phyloP scores from a whole-genome alignment of 2,329 filamentous ascomycete genomes.

The Sarocladium kiliense region DNA sequence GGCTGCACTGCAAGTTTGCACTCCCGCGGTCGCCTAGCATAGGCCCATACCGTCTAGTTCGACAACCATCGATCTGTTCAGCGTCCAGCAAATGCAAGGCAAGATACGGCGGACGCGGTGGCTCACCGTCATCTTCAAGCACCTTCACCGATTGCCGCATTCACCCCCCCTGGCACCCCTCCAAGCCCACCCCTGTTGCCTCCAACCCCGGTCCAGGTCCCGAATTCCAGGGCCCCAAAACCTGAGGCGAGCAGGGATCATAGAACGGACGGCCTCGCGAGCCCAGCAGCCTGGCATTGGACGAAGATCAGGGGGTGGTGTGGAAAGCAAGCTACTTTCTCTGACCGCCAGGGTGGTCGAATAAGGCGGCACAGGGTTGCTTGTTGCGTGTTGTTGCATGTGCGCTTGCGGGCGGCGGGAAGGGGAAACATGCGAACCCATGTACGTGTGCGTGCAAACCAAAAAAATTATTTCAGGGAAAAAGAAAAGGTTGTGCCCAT shows the following conservation, averaged over 20 bases:
- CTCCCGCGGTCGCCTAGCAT: not conserved
- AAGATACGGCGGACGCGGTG: not conserved
- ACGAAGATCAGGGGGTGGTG: conserved; percentile 7
- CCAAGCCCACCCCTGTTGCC: not conserved
- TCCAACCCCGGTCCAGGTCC: not conserved
- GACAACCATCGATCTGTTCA: too few species aligned
- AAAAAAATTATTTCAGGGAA: conserved; percentile 5
- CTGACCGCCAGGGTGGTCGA: not conserved
- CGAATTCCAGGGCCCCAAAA: conserved; percentile 3
- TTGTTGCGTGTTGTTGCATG: not conserved
- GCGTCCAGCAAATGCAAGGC: too few species aligned
- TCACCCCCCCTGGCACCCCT: not conserved
- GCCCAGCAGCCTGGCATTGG: conserved; percentile 2
- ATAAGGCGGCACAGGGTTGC: conserved; percentile 5
- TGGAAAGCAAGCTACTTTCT: not conserved
- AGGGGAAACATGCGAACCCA: conserved; percentile 3
- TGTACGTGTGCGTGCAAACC: not conserved
- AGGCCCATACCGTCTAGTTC: too few species aligned
- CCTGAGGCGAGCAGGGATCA: not conserved
- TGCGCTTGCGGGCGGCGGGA: conserved; percentile 7
- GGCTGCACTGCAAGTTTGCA: not conserved
- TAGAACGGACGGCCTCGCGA: not conserved
- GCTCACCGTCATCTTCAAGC: not conserved
- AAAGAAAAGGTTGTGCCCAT: not conserved
- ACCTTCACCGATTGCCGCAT: not conserved